These are phyloP conservation scores for Lactarius pseudohatsudake DNA, from an alignment of 768 basidiomycete species.

Conservation along the genomic window DNA sequence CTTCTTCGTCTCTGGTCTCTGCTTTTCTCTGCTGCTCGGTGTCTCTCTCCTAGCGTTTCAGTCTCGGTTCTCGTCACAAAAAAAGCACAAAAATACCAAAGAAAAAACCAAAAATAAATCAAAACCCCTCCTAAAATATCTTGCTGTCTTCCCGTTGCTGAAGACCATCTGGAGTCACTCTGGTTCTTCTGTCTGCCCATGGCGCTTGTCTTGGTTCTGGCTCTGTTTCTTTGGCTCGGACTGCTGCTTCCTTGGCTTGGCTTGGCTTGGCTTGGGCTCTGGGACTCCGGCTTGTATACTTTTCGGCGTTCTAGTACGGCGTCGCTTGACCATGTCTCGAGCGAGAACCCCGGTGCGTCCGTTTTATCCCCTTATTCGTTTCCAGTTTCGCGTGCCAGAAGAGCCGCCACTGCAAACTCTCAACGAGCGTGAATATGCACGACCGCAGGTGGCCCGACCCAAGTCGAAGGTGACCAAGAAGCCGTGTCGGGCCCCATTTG, in stretches of 20 bases:
- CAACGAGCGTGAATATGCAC: not conserved
- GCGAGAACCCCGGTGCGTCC: not conserved
- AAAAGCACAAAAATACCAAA: not conserved
- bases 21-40: not conserved
- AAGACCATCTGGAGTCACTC: slow-evolving; percentile 13
- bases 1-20: not conserved
- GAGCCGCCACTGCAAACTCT: not conserved
- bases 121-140: not conserved
- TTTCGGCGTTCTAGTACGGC: not conserved
- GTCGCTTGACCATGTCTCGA: not conserved
- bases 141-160: not conserved
- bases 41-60: not conserved
- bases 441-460: not conserved
- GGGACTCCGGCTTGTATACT: not conserved
- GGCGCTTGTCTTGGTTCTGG: slow-evolving; percentile 13
- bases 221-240: slow-evolving; percentile 1
- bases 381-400: not conserved
- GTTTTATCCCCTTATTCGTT: not conserved
- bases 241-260: not conserved
- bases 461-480: not conserved
- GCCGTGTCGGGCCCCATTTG: not conserved
- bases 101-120: not conserved
- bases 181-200: slow-evolving; percentile 7
- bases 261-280: not conserved
- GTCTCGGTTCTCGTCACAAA: not conserved